A percentile compares a stretch with the other conserved stretches of the same genome.
These are phyloP conservation scores for Amanita fuliginea DNA, from an alignment of 768 basidiomycete species.

Conservation along the genomic window DNA sequence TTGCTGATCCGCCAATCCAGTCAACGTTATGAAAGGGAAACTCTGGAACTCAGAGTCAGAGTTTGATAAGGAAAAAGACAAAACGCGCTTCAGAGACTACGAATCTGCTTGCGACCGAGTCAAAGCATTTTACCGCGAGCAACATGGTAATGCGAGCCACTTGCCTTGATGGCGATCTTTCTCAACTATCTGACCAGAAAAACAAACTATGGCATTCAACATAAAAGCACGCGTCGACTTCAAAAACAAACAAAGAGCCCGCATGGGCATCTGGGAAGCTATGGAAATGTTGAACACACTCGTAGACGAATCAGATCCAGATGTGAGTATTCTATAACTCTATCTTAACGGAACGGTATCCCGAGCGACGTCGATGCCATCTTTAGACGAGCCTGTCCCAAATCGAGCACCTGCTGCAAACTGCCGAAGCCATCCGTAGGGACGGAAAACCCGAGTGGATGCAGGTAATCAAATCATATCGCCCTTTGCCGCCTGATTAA, in stretches of 20 bases:
- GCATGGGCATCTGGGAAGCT: slow-evolving; percentile 83
- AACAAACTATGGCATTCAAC: slow-evolving; percentile 83
- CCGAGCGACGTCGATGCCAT: slow-evolving; percentile 15
- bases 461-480: slow-evolving; percentile 35
- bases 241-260: slow-evolving; percentile 50
- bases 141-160: slow-evolving; percentile 41
- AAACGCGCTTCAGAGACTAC: slow-evolving; percentile 60
- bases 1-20: slow-evolving; percentile 22
- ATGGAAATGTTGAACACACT: slow-evolving; percentile 83
- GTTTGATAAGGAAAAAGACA: slow-evolving; percentile 57
- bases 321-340: slow-evolving; percentile 32
- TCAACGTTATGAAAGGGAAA: slow-evolving; percentile 58
- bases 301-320: slow-evolving; percentile 87
- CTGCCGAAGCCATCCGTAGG: slow-evolving; percentile 79
- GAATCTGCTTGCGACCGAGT: slow-evolving; percentile 69
- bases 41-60: slow-evolving; percentile 45
- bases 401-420: slow-evolving; percentile 86
- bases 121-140: slow-evolving; percentile 67
- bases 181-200: slow-evolving; percentile 33
- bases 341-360: not conserved
- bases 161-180: not conserved
- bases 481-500: not conserved
- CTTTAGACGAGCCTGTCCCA: slow-evolving; percentile 64
- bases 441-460: slow-evolving; percentile 91
- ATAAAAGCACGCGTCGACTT: slow-evolving; percentile 68